Percentiles rank a stretch among this genome's conserved stretches.
Conservation (phyloP, 768 basidiomycete species). For the Saitozyma podzolica region DNA sequence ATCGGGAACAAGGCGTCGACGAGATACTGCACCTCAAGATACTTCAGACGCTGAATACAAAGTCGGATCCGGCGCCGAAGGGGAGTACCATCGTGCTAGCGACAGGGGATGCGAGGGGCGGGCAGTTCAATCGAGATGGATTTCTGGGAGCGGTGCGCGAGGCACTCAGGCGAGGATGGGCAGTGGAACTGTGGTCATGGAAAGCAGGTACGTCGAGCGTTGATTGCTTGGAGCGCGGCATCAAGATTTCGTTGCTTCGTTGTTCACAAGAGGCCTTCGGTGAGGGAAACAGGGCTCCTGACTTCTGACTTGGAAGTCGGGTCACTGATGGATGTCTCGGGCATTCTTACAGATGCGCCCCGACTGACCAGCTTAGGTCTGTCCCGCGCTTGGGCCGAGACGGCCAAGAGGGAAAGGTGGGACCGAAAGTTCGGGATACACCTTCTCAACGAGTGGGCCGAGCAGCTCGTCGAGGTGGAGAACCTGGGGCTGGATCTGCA, state of each 20-base stretch:
- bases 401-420: conserved; percentile 34
- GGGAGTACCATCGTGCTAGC: conserved; percentile 69
- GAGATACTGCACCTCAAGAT: conserved; percentile 91
- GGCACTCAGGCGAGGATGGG: conserved; percentile 86
- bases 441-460: conserved; percentile 45
- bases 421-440: conserved; percentile 35
- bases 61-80: conserved; percentile 57
- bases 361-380: conserved; percentile 23
- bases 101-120: conserved; percentile 89
- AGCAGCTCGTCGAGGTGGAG: conserved; percentile 41
- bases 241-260: not conserved
- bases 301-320: too few relatives aligned
- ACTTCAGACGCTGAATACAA: conserved; percentile 67
- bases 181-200: conserved; percentile 93
- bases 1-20: conserved; percentile 87
- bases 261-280: not conserved
- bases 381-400: conserved; percentile 43
- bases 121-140: conserved; percentile 89
- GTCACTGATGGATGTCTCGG: too few relatives aligned
- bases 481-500: not conserved
- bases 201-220: conserved; percentile 58
- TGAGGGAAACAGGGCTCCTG: not conserved
- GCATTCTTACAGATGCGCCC: too few relatives aligned
- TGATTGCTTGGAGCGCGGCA: not conserved
- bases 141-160: conserved; percentile 84